A percentile compares a stretch with the other conserved stretches of the same genome.
Conservation (phyloP, 495 filamentous ascomycete genomes). For the Annulohypoxylon maeteangense region DNA sequence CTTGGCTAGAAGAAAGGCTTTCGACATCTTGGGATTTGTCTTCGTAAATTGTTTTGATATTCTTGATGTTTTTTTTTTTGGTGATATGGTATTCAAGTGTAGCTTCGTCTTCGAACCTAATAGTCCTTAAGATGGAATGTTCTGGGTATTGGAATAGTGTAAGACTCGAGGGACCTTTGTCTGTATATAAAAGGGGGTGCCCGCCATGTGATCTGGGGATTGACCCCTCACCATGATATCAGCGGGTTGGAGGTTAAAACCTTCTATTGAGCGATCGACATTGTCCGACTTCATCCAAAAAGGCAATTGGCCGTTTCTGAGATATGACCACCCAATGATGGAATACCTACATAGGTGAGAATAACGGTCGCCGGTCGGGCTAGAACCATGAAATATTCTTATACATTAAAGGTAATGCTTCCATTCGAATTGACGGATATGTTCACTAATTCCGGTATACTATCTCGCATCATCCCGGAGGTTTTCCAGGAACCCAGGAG, state of each 20-base stretch:
- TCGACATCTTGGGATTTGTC: slow-evolving; percentile 38
- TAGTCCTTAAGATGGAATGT: background rate
- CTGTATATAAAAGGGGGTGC: slow-evolving; percentile 20
- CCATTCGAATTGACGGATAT: background rate
- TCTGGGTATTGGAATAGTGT: background rate
- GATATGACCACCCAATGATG: slow-evolving; percentile 35
- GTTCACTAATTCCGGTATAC: background rate
- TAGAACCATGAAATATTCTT: background rate
- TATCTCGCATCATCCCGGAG: background rate
- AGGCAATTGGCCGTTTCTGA: slow-evolving; percentile 29
- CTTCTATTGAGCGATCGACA: slow-evolving; percentile 31
- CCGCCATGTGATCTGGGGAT: slow-evolving; percentile 24
- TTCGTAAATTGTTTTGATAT: background rate
- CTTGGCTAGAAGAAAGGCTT: slow-evolving; percentile 40
- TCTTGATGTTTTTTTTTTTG: background rate
- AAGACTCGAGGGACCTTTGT: background rate
- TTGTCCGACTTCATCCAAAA: slow-evolving; percentile 14
- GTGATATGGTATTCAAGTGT: background rate
- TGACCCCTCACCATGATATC: slow-evolving; percentile 45
- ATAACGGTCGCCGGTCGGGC: background rate
- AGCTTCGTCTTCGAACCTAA: background rate
- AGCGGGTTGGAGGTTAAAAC: slow-evolving; percentile 25
- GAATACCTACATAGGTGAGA: background rate
- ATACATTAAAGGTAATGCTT: background rate
- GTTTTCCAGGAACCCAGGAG: background rate